phyloP scores from a whole-genome alignment of 495 filamentous ascomycete species.

The Penicillium taxi region DNA sequence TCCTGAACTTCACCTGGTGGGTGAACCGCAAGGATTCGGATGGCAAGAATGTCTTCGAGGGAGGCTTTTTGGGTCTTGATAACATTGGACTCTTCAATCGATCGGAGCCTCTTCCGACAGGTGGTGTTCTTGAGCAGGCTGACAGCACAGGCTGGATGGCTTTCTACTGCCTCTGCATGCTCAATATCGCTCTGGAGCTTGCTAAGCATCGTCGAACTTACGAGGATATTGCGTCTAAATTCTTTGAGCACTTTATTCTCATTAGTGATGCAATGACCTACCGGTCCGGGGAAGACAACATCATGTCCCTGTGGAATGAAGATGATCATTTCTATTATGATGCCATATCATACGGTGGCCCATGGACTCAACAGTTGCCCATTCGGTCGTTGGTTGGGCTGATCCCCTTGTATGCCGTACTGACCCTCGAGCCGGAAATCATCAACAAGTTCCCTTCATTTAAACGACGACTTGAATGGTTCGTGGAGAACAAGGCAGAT shows the following conservation, averaged over 20 bases:
- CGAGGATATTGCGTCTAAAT: slow-evolving; percentile 96
- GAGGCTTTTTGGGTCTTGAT: slow-evolving; percentile 92
- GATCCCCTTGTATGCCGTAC: slow-evolving; percentile 84
- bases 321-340: slow-evolving; percentile 97
- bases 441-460: slow-evolving; percentile 90
- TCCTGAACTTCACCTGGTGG: slow-evolving; percentile 99
- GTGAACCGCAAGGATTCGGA: slow-evolving; percentile 91
- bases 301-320: slow-evolving; percentile 83
- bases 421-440: slow-evolving; percentile 86
- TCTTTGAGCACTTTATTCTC: slow-evolving; percentile 97
- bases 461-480: slow-evolving; percentile 88
- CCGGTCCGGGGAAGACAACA: slow-evolving; percentile 65
- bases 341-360: slow-evolving; percentile 90
- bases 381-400: slow-evolving; percentile 86
- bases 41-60: slow-evolving; percentile 94
- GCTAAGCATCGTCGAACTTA: slow-evolving; percentile 95
- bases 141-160: slow-evolving; percentile 99
- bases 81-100: slow-evolving; percentile 97
- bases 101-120: slow-evolving; percentile 91
- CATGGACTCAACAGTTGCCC: slow-evolving; percentile 84
- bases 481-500: slow-evolving; percentile 75
- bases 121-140: slow-evolving; percentile 87
- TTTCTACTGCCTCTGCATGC: slow-evolving; percentile 90
- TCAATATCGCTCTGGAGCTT: slow-evolving; percentile 90
- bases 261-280: slow-evolving; percentile 98